phyloP scores from a whole-genome alignment of 2,329 filamentous ascomycete species.

The Pestalotiopsis sp. region DNA sequence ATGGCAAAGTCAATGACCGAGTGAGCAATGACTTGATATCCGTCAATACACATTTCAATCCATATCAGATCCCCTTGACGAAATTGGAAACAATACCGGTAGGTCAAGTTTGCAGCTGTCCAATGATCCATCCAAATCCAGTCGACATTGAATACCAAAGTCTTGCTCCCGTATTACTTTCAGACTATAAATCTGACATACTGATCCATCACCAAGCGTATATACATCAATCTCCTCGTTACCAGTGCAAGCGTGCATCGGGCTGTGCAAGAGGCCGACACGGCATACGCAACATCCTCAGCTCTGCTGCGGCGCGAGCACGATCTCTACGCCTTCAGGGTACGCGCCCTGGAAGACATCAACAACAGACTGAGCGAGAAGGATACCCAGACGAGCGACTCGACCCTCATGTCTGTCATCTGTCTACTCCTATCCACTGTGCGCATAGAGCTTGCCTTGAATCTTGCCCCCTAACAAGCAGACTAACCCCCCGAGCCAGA shows the following conservation, averaged over 20 bases:
- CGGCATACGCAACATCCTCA: slow-evolving; percentile 7
- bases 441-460: not conserved
- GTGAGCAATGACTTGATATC: slow-evolving; percentile 18
- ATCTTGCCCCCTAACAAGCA: not conserved
- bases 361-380: slow-evolving; percentile 17
- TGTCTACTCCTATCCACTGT: slow-evolving; percentile 21
- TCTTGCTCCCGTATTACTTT: not conserved
- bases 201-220: slow-evolving; percentile 7
- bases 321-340: slow-evolving; percentile 17
- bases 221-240: slow-evolving; percentile 19
- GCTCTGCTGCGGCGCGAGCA: slow-evolving; percentile 14
- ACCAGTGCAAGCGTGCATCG: slow-evolving; percentile 17
- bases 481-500: slow-evolving; percentile 8
- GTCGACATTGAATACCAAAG: not conserved
- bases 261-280: slow-evolving; percentile 16
- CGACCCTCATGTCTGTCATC: slow-evolving; percentile 21
- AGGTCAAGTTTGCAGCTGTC: not conserved
- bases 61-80: slow-evolving; percentile 16
- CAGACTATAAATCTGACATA: not conserved
- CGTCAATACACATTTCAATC: slow-evolving; percentile 18
- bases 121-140: not conserved
- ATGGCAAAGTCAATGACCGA: slow-evolving; percentile 17
- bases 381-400: slow-evolving; percentile 19
- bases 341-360: slow-evolving; percentile 18
- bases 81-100: slow-evolving; percentile 16